Percentiles rank a stretch among this genome's conserved stretches.
These are phyloP conservation scores for Aegilops sharonensis DNA, from an alignment of 176 grass and related monocot species.

Conservation along the genomic window DNA sequence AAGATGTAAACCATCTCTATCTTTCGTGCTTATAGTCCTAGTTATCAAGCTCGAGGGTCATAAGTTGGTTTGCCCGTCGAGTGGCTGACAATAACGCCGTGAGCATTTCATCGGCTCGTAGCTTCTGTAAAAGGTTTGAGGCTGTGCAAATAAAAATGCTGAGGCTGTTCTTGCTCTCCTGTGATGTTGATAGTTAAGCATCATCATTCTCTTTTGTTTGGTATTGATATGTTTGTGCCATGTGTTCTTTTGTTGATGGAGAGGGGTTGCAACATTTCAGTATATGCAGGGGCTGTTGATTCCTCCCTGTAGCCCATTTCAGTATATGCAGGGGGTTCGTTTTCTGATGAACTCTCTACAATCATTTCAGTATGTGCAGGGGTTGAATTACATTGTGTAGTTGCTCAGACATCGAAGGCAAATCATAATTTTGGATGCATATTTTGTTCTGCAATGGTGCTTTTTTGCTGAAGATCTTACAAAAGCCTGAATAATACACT, in stretches of 20 bases:
- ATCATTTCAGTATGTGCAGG: too few relatives aligned
- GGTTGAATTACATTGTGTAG: too few relatives aligned
- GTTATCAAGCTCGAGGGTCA: neutral
- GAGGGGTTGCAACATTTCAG: neutral
- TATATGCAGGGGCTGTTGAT: too few relatives aligned
- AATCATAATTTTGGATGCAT: too few relatives aligned
- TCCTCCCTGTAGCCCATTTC: too few relatives aligned
- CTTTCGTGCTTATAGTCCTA: neutral
- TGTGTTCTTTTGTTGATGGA: neutral
- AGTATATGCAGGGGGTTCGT: too few relatives aligned
- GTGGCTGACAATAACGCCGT: neutral
- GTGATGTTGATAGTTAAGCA: neutral
- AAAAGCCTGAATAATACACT: too few relatives aligned
- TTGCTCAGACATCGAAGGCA: too few relatives aligned
- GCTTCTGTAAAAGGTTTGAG: neutral
- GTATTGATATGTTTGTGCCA: neutral
- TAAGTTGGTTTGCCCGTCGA: neutral
- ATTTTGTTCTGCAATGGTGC: too few relatives aligned
- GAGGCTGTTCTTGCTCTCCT: neutral
- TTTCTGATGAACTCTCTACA: too few relatives aligned
- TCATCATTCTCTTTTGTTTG: neutral
- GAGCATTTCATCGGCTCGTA: neutral
- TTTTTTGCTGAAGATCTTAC: too few relatives aligned
- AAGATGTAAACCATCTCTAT: conserved; percentile 32
- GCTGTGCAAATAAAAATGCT: neutral